Base-by-base conservation (phyloP, 331 rosid genomes). In the Acacia concinna region DNA sequence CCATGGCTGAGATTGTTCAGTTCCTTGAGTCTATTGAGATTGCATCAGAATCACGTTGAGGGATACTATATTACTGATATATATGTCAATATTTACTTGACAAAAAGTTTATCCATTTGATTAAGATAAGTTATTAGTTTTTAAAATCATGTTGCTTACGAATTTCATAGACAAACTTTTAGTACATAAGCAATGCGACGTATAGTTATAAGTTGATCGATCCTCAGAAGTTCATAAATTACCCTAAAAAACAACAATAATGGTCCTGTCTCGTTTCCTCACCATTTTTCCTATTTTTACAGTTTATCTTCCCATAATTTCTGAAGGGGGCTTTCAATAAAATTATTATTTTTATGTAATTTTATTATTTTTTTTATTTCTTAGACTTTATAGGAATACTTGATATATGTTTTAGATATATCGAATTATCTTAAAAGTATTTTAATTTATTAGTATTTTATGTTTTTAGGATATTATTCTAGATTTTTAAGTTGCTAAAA, bases 1-100 rank as follows among this genome's bases (percentile, higher is more conserved):
- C 94, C 88, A 96, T 96, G 99, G 94, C 94, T n/a, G 97, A 96
- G 90, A 94, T 93, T 76, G 93, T 93, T 74, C 99, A 96, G 85
- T 91, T 96, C 85, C 99, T 96, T 11, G 97, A 96, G 85, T 93
- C 99, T 56, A 90, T 96, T 70, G 84, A 94, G 89, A 93, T 86
- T 78, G 97, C 93, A 57, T 80, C 85, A 76, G 97, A 84, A 67
- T 85, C 83, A 51, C 85, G 84, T 77, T 86, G 64, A 75, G 41
- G n/a, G 35, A 25, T 25, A 15, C 2, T 59, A 4, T 60, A 4
- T 60, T 8, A 0, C 11, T 52, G 60, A 21, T 46, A 12, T 38
- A 20, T 49, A 27, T 25, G 65, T 59, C 34, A 9, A 12, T 23
- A 3, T 25, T 4, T 25, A 11, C 3, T 3, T 12, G 20, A 28